phyloP scores from a whole-genome alignment of 2,329 filamentous ascomycete species.

The Colletotrichum graminicola region DNA sequence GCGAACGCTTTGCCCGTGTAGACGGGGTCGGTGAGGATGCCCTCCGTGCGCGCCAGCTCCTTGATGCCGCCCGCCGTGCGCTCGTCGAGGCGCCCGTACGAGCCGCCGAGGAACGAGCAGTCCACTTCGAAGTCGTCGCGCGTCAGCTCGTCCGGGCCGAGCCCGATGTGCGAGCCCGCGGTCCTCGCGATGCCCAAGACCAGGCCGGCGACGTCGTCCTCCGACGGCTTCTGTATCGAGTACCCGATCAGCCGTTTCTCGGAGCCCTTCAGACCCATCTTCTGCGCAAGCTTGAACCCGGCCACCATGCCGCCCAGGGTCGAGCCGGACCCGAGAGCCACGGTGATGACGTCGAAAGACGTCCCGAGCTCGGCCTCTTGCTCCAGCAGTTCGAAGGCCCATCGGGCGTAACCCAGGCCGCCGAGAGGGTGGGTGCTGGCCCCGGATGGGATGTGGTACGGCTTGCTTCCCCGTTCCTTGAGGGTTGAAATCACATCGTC shows the following conservation, averaged over 20 bases:
- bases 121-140: slow-evolving; percentile 39
- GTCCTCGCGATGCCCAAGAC: slow-evolving; percentile 29
- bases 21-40: slow-evolving; percentile 30
- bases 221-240: slow-evolving; percentile 5
- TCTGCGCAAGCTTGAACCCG: slow-evolving; percentile 71
- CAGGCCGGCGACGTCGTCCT: neutral
- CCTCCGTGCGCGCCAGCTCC: slow-evolving; percentile 33
- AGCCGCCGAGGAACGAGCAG: slow-evolving; percentile 11
- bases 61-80: slow-evolving; percentile 29
- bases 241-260: slow-evolving; percentile 29
- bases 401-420: slow-evolving; percentile 74
- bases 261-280: slow-evolving; percentile 43
- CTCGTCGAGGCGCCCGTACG: slow-evolving; percentile 36
- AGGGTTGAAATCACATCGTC: slow-evolving; percentile 4
- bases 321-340: slow-evolving; percentile 73
- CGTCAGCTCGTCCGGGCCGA: slow-evolving; percentile 19
- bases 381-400: slow-evolving; percentile 71
- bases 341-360: slow-evolving; percentile 71
- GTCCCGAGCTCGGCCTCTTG: slow-evolving; percentile 68
- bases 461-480: slow-evolving; percentile 61
- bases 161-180: slow-evolving; percentile 22
- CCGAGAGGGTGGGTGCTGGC: slow-evolving; percentile 74
- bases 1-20: slow-evolving; percentile 42
- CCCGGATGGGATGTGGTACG: slow-evolving; percentile 74
- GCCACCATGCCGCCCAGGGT: slow-evolving; percentile 76